These are phyloP conservation scores for Turnera subulata DNA, from an alignment of 345 rosid species.

Conservation along the genomic window DNA sequence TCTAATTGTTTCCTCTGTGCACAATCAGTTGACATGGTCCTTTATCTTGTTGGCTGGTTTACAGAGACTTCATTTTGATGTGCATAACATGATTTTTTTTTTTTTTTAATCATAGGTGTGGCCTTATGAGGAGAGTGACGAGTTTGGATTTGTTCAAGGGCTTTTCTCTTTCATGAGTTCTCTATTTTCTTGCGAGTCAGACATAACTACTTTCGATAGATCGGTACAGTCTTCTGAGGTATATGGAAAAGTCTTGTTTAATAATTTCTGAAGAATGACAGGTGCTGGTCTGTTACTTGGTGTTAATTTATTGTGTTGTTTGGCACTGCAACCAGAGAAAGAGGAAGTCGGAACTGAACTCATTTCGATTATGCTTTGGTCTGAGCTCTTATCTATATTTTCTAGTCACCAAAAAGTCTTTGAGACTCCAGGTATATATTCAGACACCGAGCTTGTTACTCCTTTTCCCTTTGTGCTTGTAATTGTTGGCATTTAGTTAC, in stretches of 20 bases:
- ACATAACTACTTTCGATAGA: conserved; percentile 24
- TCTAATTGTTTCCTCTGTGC: no score
- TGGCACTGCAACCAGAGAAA: conserved; percentile 37
- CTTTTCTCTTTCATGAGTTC: conserved; percentile 69
- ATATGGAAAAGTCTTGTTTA: not conserved
- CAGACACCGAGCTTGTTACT: conserved; percentile 6
- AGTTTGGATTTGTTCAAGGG: conserved; percentile 84
- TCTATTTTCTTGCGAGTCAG: conserved; percentile 53
- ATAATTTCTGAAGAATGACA: not conserved
- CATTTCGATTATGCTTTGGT: conserved; percentile 63
- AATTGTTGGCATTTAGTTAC: not conserved
- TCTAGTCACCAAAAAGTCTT: conserved; percentile 69
- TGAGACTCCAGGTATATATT: conserved; percentile 65
- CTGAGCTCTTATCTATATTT: conserved; percentile 78
- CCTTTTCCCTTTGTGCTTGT: not conserved
- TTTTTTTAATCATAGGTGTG: conserved; percentile 49
- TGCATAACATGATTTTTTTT: not conserved
- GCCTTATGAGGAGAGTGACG: conserved; percentile 89
- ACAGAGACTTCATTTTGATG: not conserved
- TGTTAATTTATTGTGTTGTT: conserved; percentile 1
- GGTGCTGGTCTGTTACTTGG: not conserved
- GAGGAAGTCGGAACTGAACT: conserved; percentile 57
- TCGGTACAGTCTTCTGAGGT: conserved; percentile 45
- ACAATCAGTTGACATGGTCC: no score
- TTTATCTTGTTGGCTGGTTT: not conserved